Evolutionary conservation across 306 rosid species (phyloP).

Genomic region (Leucaena leucocephala): DNA sequence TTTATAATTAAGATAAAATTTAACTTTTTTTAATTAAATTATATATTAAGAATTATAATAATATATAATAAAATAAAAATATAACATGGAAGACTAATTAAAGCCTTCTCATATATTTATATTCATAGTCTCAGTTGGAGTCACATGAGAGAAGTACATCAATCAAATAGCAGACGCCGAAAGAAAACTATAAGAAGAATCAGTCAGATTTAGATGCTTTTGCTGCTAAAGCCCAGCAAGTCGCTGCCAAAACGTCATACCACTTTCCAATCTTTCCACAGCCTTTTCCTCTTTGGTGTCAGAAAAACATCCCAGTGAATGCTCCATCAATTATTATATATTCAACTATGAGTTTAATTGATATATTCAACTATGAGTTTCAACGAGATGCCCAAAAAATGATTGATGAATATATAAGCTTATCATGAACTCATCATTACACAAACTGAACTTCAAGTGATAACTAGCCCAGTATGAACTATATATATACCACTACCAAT

Average conservation of each 20-base stretch:
- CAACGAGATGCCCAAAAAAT: neutral
- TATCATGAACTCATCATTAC: too few relatives aligned
- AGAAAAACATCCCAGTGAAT: conserved; percentile 14
- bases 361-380: conserved; percentile 28
- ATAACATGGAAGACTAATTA: too few relatives aligned
- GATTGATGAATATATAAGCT: too few relatives aligned
- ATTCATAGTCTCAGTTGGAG: conserved; percentile 33
- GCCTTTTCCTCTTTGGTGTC: conserved; percentile 34
- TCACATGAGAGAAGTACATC: conserved; percentile 36
- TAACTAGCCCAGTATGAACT: neutral
- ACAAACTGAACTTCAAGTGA: conserved; percentile 18
- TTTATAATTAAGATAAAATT: too few relatives aligned
- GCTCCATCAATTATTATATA: conserved; percentile 22
- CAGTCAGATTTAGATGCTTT: conserved; percentile 55
- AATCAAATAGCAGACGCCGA: conserved; percentile 22
- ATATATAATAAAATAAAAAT: too few relatives aligned
- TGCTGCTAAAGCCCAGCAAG: conserved; percentile 45
- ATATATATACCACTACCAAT: neutral
- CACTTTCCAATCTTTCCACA: conserved; percentile 38
- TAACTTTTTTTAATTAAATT: too few relatives aligned
- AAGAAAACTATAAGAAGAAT: conserved; percentile 53
- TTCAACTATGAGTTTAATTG: conserved; percentile 32
- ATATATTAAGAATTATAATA: too few relatives aligned
- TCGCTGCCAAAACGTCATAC: conserved; percentile 55
- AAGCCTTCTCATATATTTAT: too few relatives aligned